These are phyloP conservation scores for Pythium aquatile DNA, from an alignment of 352 stramenopile genomes.

Conservation along the genomic window DNA sequence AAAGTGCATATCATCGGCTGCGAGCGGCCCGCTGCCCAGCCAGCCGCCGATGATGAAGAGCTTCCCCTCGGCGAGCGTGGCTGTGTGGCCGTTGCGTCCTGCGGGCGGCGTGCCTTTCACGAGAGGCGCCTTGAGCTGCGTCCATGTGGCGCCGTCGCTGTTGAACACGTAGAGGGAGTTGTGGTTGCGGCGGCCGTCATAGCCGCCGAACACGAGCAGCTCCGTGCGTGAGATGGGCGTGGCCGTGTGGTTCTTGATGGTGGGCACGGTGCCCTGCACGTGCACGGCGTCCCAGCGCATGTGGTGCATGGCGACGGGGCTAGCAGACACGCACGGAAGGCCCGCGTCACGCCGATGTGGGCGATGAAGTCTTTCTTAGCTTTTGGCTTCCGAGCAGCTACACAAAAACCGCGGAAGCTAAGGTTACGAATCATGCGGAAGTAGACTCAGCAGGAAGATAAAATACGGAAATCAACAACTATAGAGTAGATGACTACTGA, in stretches of 20 bases:
- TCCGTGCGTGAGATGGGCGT: slow-evolving; percentile 55
- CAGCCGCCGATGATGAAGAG: slow-evolving; percentile 95
- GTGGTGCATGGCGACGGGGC: slow-evolving; percentile 33
- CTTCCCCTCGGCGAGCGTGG: slow-evolving; percentile 87
- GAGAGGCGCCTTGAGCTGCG: slow-evolving; percentile 37
- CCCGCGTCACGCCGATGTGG: not conserved
- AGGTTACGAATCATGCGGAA: not conserved
- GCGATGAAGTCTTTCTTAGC: not conserved
- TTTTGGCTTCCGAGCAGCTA: not conserved
- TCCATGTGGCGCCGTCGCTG: slow-evolving; percentile 77
- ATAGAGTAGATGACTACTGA: not conserved
- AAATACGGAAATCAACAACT: slow-evolving; percentile 1
- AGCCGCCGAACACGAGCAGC: slow-evolving; percentile 91
- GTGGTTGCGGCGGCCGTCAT: slow-evolving; percentile 94
- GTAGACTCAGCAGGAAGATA: not conserved
- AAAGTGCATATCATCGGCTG: slow-evolving; percentile 91
- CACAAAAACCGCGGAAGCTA: slow-evolving; percentile 1
- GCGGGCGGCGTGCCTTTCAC: slow-evolving; percentile 59
- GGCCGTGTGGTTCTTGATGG: slow-evolving; percentile 88
- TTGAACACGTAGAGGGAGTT: slow-evolving; percentile 90
- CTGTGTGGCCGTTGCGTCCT: slow-evolving; percentile 94
- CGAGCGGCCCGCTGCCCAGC: slow-evolving; percentile 91
- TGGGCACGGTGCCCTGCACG: slow-evolving; percentile 45
- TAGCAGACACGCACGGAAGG: not conserved
- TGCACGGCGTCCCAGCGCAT: slow-evolving; percentile 67